Evolutionary conservation across 202 grass and related monocot genomes (phyloP), one percentile per base, ranked within the genome.

Genomic region (Brachypodium distachyon): DNA sequence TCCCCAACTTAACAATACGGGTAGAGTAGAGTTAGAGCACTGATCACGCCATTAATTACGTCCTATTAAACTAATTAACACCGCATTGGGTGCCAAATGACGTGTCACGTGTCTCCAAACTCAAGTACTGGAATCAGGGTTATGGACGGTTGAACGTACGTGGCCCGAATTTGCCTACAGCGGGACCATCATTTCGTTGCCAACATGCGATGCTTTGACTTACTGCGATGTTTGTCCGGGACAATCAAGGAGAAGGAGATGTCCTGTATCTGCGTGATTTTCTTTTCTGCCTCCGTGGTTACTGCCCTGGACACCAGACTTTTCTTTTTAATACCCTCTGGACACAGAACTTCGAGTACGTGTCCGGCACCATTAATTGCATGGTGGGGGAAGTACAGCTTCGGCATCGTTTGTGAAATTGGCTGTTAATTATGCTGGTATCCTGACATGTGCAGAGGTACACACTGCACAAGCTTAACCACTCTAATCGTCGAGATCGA

Each of bases 381-480:
- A 29, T 43, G 26, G n/a, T n/a, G n/a, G n/a, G 71, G 28, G 6
- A 22, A 22, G 65, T 39, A 49, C 73, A 48, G 14, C 44, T 16
- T 50, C 52, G 44, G 28, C 64, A 39, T 79, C 28, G 17, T 29
- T 7, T 34, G 12, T 58, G 40, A 21, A 19, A 7, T 43, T 32
- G 7, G 3, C 57, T 9, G 32, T 62, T 52, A 75, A 73, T 40
- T 81, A 50, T 11, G 9, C 56, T 72, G 27, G 39, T 56, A 55
- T 36, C 44, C 26, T 57, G 37, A 23, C 63, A 68, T 79, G 63
- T 58, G 12, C 38, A 36, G n/a, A n/a, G 37, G 50, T 4, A 42
- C 61, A 52, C 79, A n/a, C 29, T 66, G 72, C 78, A 50, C 73
- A 42, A 59, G 66, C 21, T 82, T 67, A 78, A 73, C 59, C 60